These are phyloP conservation scores for Datura wrightii DNA, from an alignment of 257 asterid species.

Conservation along the genomic window DNA sequence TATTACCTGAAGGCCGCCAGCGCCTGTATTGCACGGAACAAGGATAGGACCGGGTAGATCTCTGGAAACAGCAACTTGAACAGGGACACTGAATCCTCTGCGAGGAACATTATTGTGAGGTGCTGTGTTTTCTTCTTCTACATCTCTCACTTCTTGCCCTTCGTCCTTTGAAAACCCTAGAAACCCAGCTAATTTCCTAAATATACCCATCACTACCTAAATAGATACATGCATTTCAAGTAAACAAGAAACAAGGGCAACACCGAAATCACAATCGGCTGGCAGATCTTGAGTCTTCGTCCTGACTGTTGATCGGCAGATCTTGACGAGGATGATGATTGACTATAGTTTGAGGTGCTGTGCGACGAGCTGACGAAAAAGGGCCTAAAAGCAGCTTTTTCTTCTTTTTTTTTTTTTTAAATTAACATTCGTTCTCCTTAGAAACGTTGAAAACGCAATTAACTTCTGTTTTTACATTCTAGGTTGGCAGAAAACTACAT, in stretches of 20 bases:
- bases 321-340: not conserved
- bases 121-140: not conserved
- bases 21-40: not conserved
- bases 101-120: not conserved
- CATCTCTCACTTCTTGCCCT: slow-evolving; percentile 16
- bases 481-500: no score
- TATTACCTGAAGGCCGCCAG: slow-evolving; percentile 29
- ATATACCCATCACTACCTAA: slow-evolving; percentile 2
- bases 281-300: slow-evolving; percentile 5
- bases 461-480: not conserved
- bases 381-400: not conserved
- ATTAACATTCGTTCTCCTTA: not conserved
- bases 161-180: slow-evolving; percentile 30
- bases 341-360: not conserved
- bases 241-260: not conserved
- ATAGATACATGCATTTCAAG: not conserved
- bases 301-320: not conserved
- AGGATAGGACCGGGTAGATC: slow-evolving; percentile 27
- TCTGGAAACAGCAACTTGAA: slow-evolving; percentile 7
- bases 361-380: not conserved
- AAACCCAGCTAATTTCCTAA: slow-evolving; percentile 28
- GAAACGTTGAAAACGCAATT: not conserved
- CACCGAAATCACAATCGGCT: not conserved
- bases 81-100: slow-evolving; percentile 29
- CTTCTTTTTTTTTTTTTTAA: not conserved